Percentiles rank a stretch among this genome's conserved stretches.
Conservation (phyloP, 345 rosid genomes). For the Chamaenerion angustifolium region DNA sequence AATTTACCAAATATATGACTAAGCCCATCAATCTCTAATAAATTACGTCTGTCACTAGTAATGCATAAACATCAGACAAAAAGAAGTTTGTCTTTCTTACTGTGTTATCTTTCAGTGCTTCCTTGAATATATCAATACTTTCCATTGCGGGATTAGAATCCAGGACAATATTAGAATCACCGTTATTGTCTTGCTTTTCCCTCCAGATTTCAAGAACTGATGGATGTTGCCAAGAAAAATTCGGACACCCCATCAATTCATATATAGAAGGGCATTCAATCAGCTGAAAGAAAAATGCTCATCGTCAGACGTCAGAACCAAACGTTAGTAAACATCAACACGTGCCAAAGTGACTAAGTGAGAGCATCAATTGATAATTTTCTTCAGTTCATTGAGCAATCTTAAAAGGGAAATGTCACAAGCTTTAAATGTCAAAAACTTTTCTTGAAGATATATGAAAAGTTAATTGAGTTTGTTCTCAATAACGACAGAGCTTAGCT, state of each 20-base stretch:
- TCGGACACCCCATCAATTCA: conserved; percentile 67
- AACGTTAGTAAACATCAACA: too few species aligned
- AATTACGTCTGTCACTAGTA: too few species aligned
- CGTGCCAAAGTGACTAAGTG: too few species aligned
- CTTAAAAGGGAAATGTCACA: neutral
- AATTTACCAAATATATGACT: too few species aligned
- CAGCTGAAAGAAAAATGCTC: conserved; percentile 33
- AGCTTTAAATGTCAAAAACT: neutral
- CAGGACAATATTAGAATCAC: conserved; percentile 33
- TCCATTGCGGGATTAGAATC: conserved; percentile 56
- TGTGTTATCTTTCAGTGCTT: conserved; percentile 56
- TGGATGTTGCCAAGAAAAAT: conserved; percentile 48
- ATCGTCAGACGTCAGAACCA: neutral
- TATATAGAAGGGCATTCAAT: conserved; percentile 85
- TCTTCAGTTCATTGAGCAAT: too few species aligned
- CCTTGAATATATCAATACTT: conserved; percentile 40
- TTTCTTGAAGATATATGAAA: too few species aligned
- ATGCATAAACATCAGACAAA: neutral
- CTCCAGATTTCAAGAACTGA: conserved; percentile 70
- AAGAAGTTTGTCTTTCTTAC: conserved; percentile 28
- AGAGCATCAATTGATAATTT: too few species aligned
- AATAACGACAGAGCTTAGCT: too few species aligned
- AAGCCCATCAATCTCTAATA: too few species aligned
- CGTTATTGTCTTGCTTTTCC: conserved; percentile 35
- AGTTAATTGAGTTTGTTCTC: too few species aligned